phyloP scores from a whole-genome alignment of 306 rosid genomes.

The Betula pendula region DNA sequence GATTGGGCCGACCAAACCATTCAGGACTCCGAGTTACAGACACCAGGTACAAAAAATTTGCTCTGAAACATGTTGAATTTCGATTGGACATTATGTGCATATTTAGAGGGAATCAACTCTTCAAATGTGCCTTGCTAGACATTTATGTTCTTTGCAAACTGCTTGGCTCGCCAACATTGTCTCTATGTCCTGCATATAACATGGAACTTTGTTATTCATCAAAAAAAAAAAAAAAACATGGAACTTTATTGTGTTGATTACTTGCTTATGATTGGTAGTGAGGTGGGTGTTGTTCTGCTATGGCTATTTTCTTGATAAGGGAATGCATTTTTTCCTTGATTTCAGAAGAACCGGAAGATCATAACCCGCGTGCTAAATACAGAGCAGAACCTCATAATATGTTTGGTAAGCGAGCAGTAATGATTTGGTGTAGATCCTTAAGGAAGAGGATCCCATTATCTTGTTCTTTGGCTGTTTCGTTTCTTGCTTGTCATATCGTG shows the following conservation, averaged over 20 bases:
- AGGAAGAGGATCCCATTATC: slow-evolving; percentile 64
- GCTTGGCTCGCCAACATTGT: neutral
- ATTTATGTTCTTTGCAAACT: too few species aligned
- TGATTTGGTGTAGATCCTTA: slow-evolving; percentile 66
- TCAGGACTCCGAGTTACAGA: slow-evolving; percentile 56
- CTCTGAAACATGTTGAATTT: neutral
- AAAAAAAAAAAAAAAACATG: too few species aligned
- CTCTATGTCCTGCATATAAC: neutral
- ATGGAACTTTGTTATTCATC: neutral
- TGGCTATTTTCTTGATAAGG: slow-evolving; percentile 23
- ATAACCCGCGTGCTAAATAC: slow-evolving; percentile 32
- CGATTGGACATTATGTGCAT: neutral
- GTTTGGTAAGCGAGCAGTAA: slow-evolving; percentile 58
- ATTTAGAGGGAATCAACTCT: neutral
- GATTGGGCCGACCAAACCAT: slow-evolving; percentile 58
- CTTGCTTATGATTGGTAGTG: neutral
- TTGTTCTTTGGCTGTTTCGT: slow-evolving; percentile 59
- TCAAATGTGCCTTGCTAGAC: neutral
- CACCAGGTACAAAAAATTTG: slow-evolving; percentile 39
- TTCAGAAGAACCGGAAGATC: slow-evolving; percentile 52
- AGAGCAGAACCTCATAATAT: slow-evolving; percentile 54
- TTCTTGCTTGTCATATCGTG: slow-evolving; percentile 80
- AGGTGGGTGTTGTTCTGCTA: slow-evolving; percentile 14
- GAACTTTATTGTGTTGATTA: neutral
- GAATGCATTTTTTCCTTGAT: slow-evolving; percentile 37